These are phyloP conservation scores for Aspergillus steynii DNA, from an alignment of 495 filamentous ascomycete genomes.

Conservation along the genomic window DNA sequence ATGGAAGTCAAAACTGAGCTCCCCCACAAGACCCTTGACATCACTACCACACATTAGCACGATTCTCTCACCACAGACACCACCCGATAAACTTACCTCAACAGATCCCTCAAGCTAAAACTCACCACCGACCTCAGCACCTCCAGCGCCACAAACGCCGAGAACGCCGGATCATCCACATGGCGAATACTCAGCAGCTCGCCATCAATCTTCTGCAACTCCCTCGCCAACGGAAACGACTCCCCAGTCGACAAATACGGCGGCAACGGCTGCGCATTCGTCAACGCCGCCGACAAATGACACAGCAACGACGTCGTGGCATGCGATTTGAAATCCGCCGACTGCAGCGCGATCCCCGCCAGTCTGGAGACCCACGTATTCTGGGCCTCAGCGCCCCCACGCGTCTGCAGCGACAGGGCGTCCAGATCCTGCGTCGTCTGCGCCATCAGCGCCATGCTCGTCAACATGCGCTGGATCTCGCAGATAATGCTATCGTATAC, in stretches of 20 bases:
- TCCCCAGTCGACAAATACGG: constrained; percentile 55
- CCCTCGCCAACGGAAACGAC: constrained; percentile 54
- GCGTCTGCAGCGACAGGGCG: constrained; percentile 7
- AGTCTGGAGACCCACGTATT: constrained; percentile 28
- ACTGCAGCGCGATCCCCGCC: constrained; percentile 32
- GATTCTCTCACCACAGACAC: background rate
- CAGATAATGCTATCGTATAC: constrained; percentile 35
- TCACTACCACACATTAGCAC: constrained; percentile 31
- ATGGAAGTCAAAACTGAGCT: constrained; percentile 69
- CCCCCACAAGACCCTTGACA: constrained; percentile 68
- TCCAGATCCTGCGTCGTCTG: constrained; percentile 43
- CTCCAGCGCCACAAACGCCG: constrained; percentile 72
- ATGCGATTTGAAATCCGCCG: constrained; percentile 58
- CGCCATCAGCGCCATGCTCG: constrained; percentile 65
- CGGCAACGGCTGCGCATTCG: constrained; percentile 34
- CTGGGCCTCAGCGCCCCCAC: too few relatives aligned
- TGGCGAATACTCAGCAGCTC: constrained; percentile 64
- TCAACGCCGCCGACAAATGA: constrained; percentile 64
- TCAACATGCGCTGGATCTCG: constrained; percentile 51
- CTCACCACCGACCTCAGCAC: constrained; percentile 66
- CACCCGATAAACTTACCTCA: constrained; percentile 35
- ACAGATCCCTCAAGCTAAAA: constrained; percentile 59
- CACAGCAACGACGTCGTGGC: constrained; percentile 62
- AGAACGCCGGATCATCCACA: constrained; percentile 68
- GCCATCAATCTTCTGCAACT: constrained; percentile 49